Base-by-base conservation (phyloP, 441 rosid species). In the Adansonia grandidieri region DNA sequence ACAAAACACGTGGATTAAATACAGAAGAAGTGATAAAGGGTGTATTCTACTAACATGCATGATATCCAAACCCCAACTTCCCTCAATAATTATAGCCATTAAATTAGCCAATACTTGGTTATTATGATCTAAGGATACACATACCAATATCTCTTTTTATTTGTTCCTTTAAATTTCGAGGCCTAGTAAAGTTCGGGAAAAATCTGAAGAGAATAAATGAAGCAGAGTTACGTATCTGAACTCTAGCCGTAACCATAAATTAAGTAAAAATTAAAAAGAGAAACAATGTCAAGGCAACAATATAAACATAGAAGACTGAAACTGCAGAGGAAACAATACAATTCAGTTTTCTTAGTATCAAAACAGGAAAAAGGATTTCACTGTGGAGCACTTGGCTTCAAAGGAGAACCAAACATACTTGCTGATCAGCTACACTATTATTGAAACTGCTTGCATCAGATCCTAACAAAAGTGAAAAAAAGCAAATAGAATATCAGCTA, bases 371-470 rank as follows among this genome's bases (percentile, higher is more conserved):
- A 61, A 20, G 53, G 37, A 57, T 56, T 73, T 57, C 66, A 57
- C 51, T 44, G 4, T 9, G 51, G 42, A 22, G 69, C 66, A 80
- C 62, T 62, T 62, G 50, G 51, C 61, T 78, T 78, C 53, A 77
- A 78, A 65, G 50, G 75, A 80, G 79, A 81, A 50, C 24, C 37
- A 84, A 87, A 87, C 95, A 54, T 81, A 94, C 99, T 86, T 94
- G 93, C 84, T 96, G 93, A 80, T 90, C 99, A 77, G 96, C 96
- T 56, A 96, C 98, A 74, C 96, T 94, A 87, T 58, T 91, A 84
- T 96, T 96, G 89, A 96, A 96, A 95, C 86, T 92, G 81, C 88
- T 94, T 82, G 81, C 88, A 82, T 92, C 98, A 22, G 93, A 82
- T 83, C 91, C 98, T 94, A 70, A 50, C n/a, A 77, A 82, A 75